Evolutionary conservation across 2,329 filamentous ascomycete genomes (phyloP), one percentile per base, ranked within the genome.

Genomic region (Penicillium sp.): DNA sequence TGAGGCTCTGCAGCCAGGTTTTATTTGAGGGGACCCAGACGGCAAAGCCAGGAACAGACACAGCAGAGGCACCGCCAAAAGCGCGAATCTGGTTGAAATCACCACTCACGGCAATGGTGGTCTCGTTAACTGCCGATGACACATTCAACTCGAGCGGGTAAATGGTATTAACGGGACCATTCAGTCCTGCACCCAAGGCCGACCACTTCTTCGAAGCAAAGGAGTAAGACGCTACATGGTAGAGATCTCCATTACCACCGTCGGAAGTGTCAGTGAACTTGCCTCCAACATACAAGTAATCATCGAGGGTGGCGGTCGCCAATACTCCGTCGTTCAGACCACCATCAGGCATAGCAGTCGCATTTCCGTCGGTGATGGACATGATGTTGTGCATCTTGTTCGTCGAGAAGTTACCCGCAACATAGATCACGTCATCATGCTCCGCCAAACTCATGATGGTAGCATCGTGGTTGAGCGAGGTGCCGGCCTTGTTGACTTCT

Each of bases 1-100:
- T 65, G 13, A 96, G 69, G 52, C 94, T 93, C 59, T 88, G 81
- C 11, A 98, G 74, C 93, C 93, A 98, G 60, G 93, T 93, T 42
- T 75, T 77, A 47, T 78, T 75, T 3, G 89, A 94, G 3, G 87
- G 87, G 6, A 97, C 84, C 93, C 93, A 98, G 25, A 97, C 75
- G 10, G 88, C 91, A 57, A 98, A 88, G 2, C 90, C 89, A 35
- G 80, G 67, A 1, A 82, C 85, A 7, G 76, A 57, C 18, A 83
- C 74, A 7, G 80, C 77, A 5, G 74, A 64, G 50, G 83, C 83
- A 48, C 73, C 73, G 23, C 72, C 53, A 53, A 88, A 91, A 0
- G 76, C 78, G 18, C 83, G 76, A 46, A 95, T 80, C 38, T 81
- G 72, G 11, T 78, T 76, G 63, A 98, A 98, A 44, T 80, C 75